phyloP scores from a whole-genome alignment of 345 rosid genomes.

The Arabidopsis arenosa region DNA sequence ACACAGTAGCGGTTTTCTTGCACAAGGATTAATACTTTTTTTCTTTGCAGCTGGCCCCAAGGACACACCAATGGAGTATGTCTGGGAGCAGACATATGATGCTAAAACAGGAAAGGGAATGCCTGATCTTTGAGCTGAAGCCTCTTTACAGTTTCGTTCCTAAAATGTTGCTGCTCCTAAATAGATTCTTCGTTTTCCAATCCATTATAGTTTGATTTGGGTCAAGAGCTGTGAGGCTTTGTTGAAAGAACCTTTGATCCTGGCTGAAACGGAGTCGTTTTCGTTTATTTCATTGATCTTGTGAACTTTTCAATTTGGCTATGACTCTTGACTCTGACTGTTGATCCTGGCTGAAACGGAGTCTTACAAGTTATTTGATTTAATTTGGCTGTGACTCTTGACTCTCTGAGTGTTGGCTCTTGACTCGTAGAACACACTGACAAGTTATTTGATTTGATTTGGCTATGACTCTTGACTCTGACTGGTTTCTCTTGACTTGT shows the following conservation, averaged over 20 bases:
- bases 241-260: conserved; percentile 26
- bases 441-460: conserved; percentile 15
- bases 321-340: not conserved
- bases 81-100: conserved; percentile 83
- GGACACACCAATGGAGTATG: conserved; percentile 84
- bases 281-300: conserved; percentile 1
- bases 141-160: not conserved
- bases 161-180: not conserved
- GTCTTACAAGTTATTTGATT: no score
- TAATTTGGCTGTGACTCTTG: no score
- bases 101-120: conserved; percentile 87
- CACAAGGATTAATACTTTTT: not conserved
- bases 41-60: conserved; percentile 78
- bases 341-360: no score
- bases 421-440: conserved; percentile 27
- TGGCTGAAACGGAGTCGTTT: conserved; percentile 8
- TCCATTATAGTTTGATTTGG: conserved; percentile 9
- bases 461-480: conserved; percentile 27
- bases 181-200: not conserved
- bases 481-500: not conserved
- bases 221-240: conserved; percentile 19
- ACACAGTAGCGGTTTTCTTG: not conserved
- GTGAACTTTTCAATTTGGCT: not conserved
- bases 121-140: conserved; percentile 74
- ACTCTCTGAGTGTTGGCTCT: conserved; percentile 13